Base-by-base conservation (phyloP, 805 yeast species). In the Brettanomyces nanus region DNA sequence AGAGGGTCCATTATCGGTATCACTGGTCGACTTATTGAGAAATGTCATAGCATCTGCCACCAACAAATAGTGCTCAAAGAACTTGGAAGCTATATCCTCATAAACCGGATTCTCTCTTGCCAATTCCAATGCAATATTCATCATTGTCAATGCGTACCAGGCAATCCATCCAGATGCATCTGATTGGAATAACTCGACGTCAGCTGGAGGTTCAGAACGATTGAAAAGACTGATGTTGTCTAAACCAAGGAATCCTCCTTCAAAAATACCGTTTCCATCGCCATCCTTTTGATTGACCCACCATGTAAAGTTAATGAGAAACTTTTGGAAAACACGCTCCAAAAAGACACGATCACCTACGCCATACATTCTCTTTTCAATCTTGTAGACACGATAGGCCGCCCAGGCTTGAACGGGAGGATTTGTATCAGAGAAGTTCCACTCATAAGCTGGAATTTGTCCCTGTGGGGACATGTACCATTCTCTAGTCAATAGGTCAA, bases 81-180 rank as follows among this genome's bases (percentile, higher is more conserved):
- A 87, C 63, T 87, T 89, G 38, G 94, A 81, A 3, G 96, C 96
- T 59, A 86, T 84, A 58, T 86, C 92, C 62, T 87, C 95, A 62
- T 89, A 89, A 15, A 84, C 92, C 0, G 84, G 78, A 46, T 85
- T 77, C 34, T 80, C 76, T 56, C 83, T 85, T 17, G 96, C 90
- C 51, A 87, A 71, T 59, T 89, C 96, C 45, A 87, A 69, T 0
- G 96, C 89, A 55, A 89, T 89, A 59, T 85, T 87, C 61, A 89
- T 72, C 96, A 87, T 86, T 55, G 83, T 89, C 51, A 89, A 68
- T 22, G 83, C 75, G 63, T 81, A 87, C 65, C 90, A 87, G 0
- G 95, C 96, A 92, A 87, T 85, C 97, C 97, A 87, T 21, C 96
- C 96, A 9, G 97, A 89, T 13, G 95, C 83, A 61, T 87, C 97